A percentile compares a stretch with the other conserved stretches of the same genome.
phyloP scores from a whole-genome alignment of 805 yeast species.

The Ogataea populi-albae region DNA sequence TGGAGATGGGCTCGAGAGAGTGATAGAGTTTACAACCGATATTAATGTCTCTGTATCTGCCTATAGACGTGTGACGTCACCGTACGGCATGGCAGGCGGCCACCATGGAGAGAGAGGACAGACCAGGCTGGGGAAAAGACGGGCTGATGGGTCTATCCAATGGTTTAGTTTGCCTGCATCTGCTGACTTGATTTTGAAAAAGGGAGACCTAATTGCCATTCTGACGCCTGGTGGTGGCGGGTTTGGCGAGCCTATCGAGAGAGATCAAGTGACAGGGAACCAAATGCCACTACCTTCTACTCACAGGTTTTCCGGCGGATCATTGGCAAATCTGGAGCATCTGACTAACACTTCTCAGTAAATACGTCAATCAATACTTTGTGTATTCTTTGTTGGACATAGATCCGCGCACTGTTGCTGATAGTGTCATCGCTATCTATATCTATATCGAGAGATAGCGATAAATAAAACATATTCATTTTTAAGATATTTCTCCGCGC shows the following conservation, averaged over 20 bases:
- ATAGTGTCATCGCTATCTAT: constrained; percentile 1
- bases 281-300: background rate
- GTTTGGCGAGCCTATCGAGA: constrained; percentile 25
- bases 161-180: constrained; percentile 32
- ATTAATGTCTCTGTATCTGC: constrained; percentile 44
- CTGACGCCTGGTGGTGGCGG: constrained; percentile 46
- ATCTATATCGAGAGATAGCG: background rate
- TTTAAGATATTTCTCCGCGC: constrained; percentile 1
- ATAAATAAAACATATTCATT: too few species aligned
- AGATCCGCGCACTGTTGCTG: background rate
- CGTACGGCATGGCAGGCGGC: constrained; percentile 57
- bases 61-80: constrained; percentile 51
- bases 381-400: background rate
- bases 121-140: constrained; percentile 33
- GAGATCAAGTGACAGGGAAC: constrained; percentile 8
- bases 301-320: constrained; percentile 17
- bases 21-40: constrained; percentile 41
- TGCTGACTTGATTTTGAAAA: constrained; percentile 38
- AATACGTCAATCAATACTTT: background rate
- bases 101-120: constrained; percentile 46
- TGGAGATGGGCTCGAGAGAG: constrained; percentile 51
- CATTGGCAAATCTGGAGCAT: constrained; percentile 13
- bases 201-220: constrained; percentile 36
- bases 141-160: constrained; percentile 25
- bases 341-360: constrained; percentile 21